Evolutionary conservation across 495 filamentous ascomycete species (phyloP).

Genomic region (Mycothermus thermophilus): DNA sequence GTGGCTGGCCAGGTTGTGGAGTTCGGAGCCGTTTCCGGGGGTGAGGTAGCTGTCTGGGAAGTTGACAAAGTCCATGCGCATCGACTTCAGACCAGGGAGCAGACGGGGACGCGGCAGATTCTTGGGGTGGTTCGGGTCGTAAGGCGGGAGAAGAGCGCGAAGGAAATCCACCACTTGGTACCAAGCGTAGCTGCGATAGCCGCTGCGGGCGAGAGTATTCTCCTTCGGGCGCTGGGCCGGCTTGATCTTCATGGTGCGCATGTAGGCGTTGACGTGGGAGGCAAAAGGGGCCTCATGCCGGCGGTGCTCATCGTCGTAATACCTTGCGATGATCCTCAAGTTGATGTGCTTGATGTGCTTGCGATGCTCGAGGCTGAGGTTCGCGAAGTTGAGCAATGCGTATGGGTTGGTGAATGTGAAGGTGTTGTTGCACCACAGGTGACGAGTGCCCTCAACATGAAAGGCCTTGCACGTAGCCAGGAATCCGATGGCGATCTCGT

Average conservation of each 20-base stretch:
- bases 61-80: conserved; percentile 37
- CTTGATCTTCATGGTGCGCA: conserved; percentile 17
- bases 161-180: conserved; percentile 33
- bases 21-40: conserved; percentile 14
- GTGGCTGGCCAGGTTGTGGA: conserved; percentile 26
- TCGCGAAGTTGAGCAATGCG: conserved; percentile 27
- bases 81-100: conserved; percentile 25
- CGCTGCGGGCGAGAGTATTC: conserved; percentile 20
- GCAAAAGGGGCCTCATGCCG: conserved; percentile 14
- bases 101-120: conserved; percentile 19
- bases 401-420: conserved; percentile 33
- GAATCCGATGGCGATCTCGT: conserved; percentile 28
- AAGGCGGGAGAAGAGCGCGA: conserved; percentile 25
- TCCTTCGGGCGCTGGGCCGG: conserved; percentile 22
- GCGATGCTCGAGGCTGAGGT: conserved; percentile 20
- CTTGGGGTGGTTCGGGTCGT: conserved; percentile 16
- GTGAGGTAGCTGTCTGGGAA: conserved; percentile 24
- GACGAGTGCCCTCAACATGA: conserved; percentile 24
- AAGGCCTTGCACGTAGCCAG: conserved; percentile 31
- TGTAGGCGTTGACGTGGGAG: neutral
- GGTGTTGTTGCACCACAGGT: conserved; percentile 31
- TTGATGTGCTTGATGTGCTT: conserved; percentile 24
- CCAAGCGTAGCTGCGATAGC: conserved; percentile 36
- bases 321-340: conserved; percentile 32
- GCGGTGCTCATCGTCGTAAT: conserved; percentile 32